These are phyloP conservation scores for Dictyostelium capitatum DNA, from an alignment of 78 protist genomes.

Conservation along the genomic window DNA sequence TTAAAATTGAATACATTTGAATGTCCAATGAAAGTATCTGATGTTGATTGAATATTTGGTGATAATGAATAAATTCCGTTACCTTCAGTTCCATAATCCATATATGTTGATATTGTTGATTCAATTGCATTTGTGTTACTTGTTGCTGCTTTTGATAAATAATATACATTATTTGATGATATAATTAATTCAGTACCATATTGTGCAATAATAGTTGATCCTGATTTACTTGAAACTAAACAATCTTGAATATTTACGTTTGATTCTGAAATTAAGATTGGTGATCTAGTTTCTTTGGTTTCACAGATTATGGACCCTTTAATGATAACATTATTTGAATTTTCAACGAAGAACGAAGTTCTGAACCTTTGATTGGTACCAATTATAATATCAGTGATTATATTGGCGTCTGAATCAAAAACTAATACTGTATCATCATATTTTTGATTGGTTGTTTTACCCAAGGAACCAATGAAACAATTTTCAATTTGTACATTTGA, in stretches of 20 bases:
- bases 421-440: background rate
- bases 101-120: background rate
- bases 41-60: background rate
- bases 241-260: background rate
- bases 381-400: background rate
- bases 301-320: background rate
- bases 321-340: background rate
- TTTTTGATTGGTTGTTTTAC: background rate
- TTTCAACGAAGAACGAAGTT: background rate
- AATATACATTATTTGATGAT: background rate
- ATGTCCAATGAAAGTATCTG: background rate
- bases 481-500: background rate
- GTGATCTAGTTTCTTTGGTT: background rate
- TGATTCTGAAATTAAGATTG: background rate
- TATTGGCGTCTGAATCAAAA: background rate
- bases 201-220: background rate
- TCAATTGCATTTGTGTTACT: background rate
- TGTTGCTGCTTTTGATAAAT: background rate
- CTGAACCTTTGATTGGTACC: constrained; percentile 7
- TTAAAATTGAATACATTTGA: background rate
- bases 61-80: background rate
- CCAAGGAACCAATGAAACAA: background rate
- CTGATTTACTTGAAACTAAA: background rate
- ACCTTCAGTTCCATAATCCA: background rate
- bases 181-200: background rate